These are phyloP conservation scores for Scedosporium apiospermum DNA, from an alignment of 2,329 filamentous ascomycete genomes.

Conservation along the genomic window DNA sequence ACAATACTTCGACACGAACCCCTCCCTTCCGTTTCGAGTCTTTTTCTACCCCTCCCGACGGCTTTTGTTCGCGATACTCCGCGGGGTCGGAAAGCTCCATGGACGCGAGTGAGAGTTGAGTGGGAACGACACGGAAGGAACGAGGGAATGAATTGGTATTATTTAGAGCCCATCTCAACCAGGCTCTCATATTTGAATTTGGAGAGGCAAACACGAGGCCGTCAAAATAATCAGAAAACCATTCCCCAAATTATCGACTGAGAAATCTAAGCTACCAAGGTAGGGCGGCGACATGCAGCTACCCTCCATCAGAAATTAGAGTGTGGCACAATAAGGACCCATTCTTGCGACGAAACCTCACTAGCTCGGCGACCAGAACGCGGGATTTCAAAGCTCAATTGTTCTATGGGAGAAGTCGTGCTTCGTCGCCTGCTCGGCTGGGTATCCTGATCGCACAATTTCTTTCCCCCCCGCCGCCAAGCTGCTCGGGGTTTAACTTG, in stretches of 20 bases:
- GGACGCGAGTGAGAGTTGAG: neutral
- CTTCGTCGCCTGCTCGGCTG: neutral
- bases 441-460: neutral
- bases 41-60: neutral
- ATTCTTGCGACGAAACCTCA: neutral
- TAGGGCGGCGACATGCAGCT: neutral
- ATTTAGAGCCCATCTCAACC: neutral
- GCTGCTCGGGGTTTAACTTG: neutral
- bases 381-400: slow-evolving; percentile 1
- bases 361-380: neutral
- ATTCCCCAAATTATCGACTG: no score
- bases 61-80: neutral
- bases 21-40: neutral
- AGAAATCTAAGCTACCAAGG: neutral
- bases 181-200: no score
- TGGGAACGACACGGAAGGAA: neutral
- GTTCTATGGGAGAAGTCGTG: no score
- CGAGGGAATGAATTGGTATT: neutral
- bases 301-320: neutral
- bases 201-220: no score
- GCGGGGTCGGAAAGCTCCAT: neutral
- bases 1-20: neutral
- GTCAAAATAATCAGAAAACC: no score
- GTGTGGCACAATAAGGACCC: neutral
- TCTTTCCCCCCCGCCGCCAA: neutral